Evolutionary conservation across 805 yeast genomes (phyloP).

Genomic region (Saccharomyces kudriavzevii): DNA sequence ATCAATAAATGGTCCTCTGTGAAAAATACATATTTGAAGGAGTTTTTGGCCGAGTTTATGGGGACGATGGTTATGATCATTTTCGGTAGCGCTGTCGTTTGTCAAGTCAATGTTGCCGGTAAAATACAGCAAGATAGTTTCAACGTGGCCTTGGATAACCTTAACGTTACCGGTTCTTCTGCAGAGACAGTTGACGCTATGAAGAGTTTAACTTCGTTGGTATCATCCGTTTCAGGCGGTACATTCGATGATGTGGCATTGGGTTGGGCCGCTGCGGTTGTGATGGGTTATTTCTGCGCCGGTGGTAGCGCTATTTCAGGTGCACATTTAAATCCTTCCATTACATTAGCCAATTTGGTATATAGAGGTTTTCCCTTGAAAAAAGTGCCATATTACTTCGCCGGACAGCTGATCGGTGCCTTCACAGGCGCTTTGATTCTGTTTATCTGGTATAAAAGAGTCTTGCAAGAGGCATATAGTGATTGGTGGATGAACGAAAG

Average conservation of each 20-base stretch:
- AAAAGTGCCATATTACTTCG: slow-evolving; percentile 38
- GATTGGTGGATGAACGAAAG: slow-evolving; percentile 21
- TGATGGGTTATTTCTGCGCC: slow-evolving; percentile 42
- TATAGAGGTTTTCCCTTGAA: slow-evolving; percentile 46
- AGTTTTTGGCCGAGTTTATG: slow-evolving; percentile 44
- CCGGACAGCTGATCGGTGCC: slow-evolving; percentile 44
- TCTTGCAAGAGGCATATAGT: slow-evolving; percentile 24
- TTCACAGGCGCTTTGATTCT: slow-evolving; percentile 39
- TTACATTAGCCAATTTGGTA: slow-evolving; percentile 39
- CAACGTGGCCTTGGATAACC: slow-evolving; percentile 5
- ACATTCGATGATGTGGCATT: slow-evolving; percentile 36
- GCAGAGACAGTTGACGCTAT: slow-evolving; percentile 6
- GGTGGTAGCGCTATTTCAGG: slow-evolving; percentile 48
- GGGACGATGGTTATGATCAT: slow-evolving; percentile 41
- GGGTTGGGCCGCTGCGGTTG: slow-evolving; percentile 50
- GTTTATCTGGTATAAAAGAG: slow-evolving; percentile 38
- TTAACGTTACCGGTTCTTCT: slow-evolving; percentile 2
- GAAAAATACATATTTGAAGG: slow-evolving; percentile 34
- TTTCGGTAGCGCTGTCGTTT: slow-evolving; percentile 43
- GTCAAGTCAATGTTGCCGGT: slow-evolving; percentile 36
- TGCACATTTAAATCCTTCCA: slow-evolving; percentile 51
- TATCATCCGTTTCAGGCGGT: slow-evolving; percentile 30
- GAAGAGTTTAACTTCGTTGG: slow-evolving; percentile 11
- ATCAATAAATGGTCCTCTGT: slow-evolving; percentile 31
- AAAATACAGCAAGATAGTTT: slow-evolving; percentile 14